Evolutionary conservation across 2,329 filamentous ascomycete genomes (phyloP).

Genomic region (Colletotrichum tanaceti): DNA sequence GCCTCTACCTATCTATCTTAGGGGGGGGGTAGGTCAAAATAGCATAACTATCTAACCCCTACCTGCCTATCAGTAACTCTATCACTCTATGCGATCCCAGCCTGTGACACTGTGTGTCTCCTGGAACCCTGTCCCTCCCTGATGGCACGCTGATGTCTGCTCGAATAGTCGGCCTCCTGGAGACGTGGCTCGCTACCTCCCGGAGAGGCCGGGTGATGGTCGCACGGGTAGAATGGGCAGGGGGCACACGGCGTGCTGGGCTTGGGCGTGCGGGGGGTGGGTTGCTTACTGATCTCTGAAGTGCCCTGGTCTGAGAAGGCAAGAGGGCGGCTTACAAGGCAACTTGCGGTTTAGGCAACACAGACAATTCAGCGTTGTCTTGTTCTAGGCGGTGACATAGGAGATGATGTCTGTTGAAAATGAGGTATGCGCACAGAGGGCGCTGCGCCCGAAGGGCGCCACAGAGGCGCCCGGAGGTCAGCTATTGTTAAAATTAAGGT

Average conservation of each 20-base stretch:
- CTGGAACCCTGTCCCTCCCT: neutral
- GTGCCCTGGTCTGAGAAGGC: neutral
- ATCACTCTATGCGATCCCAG: too few species aligned
- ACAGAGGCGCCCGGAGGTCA: too few species aligned
- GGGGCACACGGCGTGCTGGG: slow-evolving; percentile 18
- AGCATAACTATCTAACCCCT: too few species aligned
- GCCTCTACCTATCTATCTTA: too few species aligned
- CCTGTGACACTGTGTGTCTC: neutral
- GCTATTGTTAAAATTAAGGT: too few species aligned
- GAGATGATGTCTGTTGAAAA: too few species aligned
- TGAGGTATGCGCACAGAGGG: too few species aligned
- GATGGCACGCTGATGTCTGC: neutral
- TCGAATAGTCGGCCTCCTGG: neutral
- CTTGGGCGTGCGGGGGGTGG: slow-evolving; percentile 9
- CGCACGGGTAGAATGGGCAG: neutral
- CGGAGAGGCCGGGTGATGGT: slow-evolving; percentile 19
- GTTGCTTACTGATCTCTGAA: neutral
- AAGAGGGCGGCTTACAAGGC: neutral
- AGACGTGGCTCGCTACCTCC: slow-evolving; percentile 11
- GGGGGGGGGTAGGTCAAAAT: too few species aligned
- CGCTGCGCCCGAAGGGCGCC: too few species aligned
- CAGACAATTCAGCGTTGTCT: neutral
- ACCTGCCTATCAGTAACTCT: too few species aligned
- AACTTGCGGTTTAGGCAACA: too few species aligned
- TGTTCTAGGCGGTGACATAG: slow-evolving; percentile 1